Percentiles rank a stretch among this genome's conserved stretches.
These are phyloP conservation scores for Metroxylon sagu DNA, from an alignment of 176 grass and related monocot species.

Conservation along the genomic window DNA sequence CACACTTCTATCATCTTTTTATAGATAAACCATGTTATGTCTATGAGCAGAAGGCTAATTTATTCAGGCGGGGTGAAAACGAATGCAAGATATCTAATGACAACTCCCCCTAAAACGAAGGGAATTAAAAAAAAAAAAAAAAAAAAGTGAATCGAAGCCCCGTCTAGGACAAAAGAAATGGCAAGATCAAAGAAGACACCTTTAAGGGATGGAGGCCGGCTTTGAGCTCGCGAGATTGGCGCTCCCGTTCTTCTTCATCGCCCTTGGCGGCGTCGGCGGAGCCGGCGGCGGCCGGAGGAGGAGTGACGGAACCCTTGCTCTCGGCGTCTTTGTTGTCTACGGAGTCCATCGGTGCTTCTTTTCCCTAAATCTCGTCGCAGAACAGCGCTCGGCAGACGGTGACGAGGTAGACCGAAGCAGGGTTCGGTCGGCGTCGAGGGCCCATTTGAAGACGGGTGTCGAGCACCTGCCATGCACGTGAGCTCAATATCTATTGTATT, in stretches of 20 bases:
- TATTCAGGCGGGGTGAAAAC: too few species aligned
- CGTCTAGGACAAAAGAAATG: not conserved
- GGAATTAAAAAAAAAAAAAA: not conserved
- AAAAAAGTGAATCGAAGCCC: too few species aligned
- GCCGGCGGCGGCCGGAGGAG: slow-evolving; percentile 9
- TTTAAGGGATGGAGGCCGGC: slow-evolving; percentile 82
- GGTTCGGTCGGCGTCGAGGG: too few species aligned
- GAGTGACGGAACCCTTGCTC: not conserved
- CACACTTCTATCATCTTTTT: too few species aligned
- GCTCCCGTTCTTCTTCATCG: slow-evolving; percentile 54
- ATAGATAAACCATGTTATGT: too few species aligned
- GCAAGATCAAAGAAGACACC: slow-evolving; percentile 22
- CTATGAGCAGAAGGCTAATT: too few species aligned
- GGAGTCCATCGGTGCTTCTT: not conserved
- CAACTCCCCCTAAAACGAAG: not conserved
- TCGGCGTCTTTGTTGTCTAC: not conserved
- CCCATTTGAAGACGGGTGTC: too few species aligned
- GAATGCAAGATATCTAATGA: not conserved
- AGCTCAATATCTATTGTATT: too few species aligned
- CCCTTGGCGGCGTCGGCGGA: slow-evolving; percentile 17
- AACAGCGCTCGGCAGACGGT: too few species aligned
- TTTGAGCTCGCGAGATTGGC: slow-evolving; percentile 69
- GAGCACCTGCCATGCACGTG: too few species aligned
- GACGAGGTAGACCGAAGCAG: too few species aligned
- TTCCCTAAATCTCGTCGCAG: too few species aligned